Evolutionary conservation across 2,329 filamentous ascomycete genomes (phyloP), one percentile per base, ranked within the genome.

Genomic region (Massarina eburnea): DNA sequence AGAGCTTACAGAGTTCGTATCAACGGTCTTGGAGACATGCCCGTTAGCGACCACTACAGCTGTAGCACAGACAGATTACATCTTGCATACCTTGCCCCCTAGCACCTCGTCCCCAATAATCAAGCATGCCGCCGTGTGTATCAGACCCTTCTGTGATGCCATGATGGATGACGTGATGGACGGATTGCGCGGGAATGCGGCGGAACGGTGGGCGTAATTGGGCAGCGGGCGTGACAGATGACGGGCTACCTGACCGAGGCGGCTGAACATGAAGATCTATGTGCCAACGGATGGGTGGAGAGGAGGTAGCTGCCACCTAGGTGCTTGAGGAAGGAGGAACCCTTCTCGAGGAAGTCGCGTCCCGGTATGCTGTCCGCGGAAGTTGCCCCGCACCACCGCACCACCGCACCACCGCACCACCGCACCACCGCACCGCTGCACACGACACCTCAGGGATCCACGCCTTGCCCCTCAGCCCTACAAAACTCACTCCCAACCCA

Each of bases 101-200:
- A 97, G 78, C 4, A 97, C 91, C 71, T 96, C 92, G 73, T 97
- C 92, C n/a, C 92, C 92, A 61, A 99, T 97, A 49, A 99, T 91
- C 54, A 97, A 74, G 70, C 90, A 95, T 45, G 88, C 92, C 9
- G 92, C 94, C 37, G 91, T 96, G 66, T 90, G 85, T 58, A 97
- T 95, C 49, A 80, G 84, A 64, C 84, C 78, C 59, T 80, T 76
- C 61, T 79, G 79, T 27, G 52, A 38, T 4, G 77, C 74, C 61
- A 79, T 76, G 52, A 64, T 59, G 39, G 66, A 64, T 67, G 69
- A 71, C 68, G 68, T 67, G 52, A 67, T 66, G 41, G 63, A 57
- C 18, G 59, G 39, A 30, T 43, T 41, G 27, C 43, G 47, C 26
- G 62, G 46, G 38, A 54, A 53, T 7, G 70, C 69, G 24, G 75